These are phyloP conservation scores for Haplographium delicatum DNA, from an alignment of 495 filamentous ascomycete genomes.

Conservation along the genomic window DNA sequence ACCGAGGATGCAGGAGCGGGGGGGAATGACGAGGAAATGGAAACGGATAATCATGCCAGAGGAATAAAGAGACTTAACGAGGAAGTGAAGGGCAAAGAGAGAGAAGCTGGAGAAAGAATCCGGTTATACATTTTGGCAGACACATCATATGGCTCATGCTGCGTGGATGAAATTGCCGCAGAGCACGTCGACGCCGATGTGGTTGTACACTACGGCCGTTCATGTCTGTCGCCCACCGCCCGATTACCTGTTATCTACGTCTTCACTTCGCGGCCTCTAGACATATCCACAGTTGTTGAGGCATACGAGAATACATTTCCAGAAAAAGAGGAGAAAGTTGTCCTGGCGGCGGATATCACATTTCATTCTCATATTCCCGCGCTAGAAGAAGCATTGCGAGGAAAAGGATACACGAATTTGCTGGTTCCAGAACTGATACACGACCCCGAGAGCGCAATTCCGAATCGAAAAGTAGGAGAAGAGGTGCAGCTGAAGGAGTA, in stretches of 20 bases:
- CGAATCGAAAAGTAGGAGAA: slow-evolving; percentile 61
- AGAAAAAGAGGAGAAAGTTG: slow-evolving; percentile 54
- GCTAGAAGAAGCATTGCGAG: slow-evolving; percentile 43
- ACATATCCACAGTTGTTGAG: slow-evolving; percentile 47
- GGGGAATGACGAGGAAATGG: neutral
- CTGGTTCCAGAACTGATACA: slow-evolving; percentile 67
- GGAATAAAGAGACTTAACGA: slow-evolving; percentile 1
- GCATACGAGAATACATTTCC: slow-evolving; percentile 67
- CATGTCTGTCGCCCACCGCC: slow-evolving; percentile 86
- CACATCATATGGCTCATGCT: slow-evolving; percentile 95
- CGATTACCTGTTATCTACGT: slow-evolving; percentile 87
- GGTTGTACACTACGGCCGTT: slow-evolving; percentile 90
- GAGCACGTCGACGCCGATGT: slow-evolving; percentile 89
- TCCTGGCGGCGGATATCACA: slow-evolving; percentile 87
- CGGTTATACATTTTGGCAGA: slow-evolving; percentile 86
- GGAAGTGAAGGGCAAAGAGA: neutral
- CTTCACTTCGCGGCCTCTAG: slow-evolving; percentile 69
- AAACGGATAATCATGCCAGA: neutral
- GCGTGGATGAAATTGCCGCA: slow-evolving; percentile 94
- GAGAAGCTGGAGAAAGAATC: slow-evolving; percentile 26
- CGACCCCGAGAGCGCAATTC: slow-evolving; percentile 72
- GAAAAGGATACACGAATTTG: slow-evolving; percentile 63
- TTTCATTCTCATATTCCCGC: slow-evolving; percentile 64
- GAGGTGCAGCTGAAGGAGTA: slow-evolving; percentile 57
- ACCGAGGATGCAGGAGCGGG: neutral